Evolutionary conservation across 1,284 basidiomycete genomes (phyloP).

Genomic region (Xerocomus nothofagi): DNA sequence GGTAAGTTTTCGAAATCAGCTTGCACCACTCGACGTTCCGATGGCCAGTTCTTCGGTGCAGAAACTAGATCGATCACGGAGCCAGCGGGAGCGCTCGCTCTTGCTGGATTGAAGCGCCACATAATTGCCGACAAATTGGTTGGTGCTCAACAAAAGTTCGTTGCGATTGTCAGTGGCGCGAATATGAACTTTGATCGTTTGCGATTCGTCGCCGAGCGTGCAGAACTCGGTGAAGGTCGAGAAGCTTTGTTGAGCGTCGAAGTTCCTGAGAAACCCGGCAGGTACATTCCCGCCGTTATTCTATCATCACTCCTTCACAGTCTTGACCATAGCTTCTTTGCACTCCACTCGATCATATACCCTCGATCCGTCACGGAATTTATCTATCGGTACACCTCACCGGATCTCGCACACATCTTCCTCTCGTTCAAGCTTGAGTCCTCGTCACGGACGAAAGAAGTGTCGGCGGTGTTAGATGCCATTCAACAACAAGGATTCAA

Average conservation of each 20-base stretch:
- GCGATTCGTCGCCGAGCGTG: constrained; percentile 96
- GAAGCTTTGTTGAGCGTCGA: constrained; percentile 93
- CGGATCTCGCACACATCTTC: constrained; percentile 79
- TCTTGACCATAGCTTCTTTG: constrained; percentile 70
- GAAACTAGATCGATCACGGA: constrained; percentile 95
- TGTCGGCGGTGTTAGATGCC: constrained; percentile 60
- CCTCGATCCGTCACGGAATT: constrained; percentile 97
- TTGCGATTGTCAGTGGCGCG: constrained; percentile 91
- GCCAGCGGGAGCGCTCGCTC: constrained; percentile 92
- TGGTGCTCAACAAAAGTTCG: constrained; percentile 84
- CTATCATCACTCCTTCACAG: constrained; percentile 7
- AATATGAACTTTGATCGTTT: constrained; percentile 99
- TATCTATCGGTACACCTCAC: constrained; percentile 83
- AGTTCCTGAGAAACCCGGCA: constrained; percentile 90
- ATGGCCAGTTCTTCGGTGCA: constrained; percentile 34
- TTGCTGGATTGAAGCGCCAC: constrained; percentile 92
- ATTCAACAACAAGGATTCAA: constrained; percentile 75
- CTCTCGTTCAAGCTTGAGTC: constrained; percentile 87
- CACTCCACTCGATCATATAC: constrained; percentile 84
- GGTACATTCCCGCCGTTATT: constrained; percentile 44
- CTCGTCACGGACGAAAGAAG: constrained; percentile 63
- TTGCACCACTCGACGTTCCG: constrained; percentile 1
- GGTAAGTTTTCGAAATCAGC: constrained; percentile 49
- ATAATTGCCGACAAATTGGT: constrained; percentile 81
- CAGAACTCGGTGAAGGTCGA: constrained; percentile 92